These are phyloP conservation scores for Tetratostichococcus sp. DNA, from an alignment of 139 green algal species.

Conservation along the genomic window DNA sequence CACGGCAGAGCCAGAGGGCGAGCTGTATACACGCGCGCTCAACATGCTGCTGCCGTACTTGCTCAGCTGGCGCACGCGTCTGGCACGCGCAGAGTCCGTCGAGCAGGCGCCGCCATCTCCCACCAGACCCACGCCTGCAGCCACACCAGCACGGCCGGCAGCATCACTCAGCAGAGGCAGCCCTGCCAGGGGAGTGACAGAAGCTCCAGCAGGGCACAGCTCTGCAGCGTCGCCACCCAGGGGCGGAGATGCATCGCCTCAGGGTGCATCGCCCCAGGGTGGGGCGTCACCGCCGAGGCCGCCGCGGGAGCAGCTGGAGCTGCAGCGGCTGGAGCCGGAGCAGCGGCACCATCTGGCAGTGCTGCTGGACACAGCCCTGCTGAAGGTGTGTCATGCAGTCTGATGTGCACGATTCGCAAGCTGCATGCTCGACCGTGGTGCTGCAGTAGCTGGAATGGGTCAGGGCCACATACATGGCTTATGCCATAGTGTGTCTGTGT, in stretches of 20 bases:
- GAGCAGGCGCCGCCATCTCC: neutral
- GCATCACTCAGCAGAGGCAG: neutral
- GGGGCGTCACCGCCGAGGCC: neutral
- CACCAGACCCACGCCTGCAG: no score
- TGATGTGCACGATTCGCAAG: neutral
- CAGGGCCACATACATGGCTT: no score
- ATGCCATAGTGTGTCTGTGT: no score
- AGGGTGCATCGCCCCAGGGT: neutral
- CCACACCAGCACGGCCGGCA: no score
- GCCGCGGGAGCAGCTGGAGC: neutral
- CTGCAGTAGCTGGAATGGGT: no score
- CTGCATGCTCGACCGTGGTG: no score
- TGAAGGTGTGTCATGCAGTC: conserved; percentile 35
- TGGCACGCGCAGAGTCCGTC: conserved; percentile 18
- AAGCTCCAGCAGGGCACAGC: neutral
- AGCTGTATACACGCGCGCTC: conserved; percentile 32
- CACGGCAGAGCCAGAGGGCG: conserved; percentile 30
- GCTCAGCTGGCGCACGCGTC: conserved; percentile 60
- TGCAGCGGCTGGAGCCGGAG: neutral
- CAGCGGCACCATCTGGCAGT: conserved; percentile 18
- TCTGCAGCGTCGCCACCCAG: neutral
- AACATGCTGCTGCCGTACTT: conserved; percentile 67
- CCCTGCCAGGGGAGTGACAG: neutral
- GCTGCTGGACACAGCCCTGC: conserved; percentile 77
- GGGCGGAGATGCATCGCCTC: neutral